phyloP scores from a whole-genome alignment of 2,329 filamentous ascomycete genomes.

The Beauveria medogensis region DNA sequence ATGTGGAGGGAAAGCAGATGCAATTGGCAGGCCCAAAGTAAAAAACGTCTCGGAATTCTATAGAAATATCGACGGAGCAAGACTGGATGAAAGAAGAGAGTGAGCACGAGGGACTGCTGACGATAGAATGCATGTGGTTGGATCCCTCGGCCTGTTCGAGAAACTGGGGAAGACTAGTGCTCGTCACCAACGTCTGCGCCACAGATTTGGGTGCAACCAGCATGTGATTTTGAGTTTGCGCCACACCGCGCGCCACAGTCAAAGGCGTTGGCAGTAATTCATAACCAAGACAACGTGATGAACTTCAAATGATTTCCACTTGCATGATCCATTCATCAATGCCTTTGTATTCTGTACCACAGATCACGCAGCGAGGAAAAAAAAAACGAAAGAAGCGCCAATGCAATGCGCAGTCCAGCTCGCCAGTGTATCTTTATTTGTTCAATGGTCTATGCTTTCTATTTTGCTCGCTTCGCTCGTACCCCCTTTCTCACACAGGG shows the following conservation, averaged over 20 bases:
- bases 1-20: background rate
- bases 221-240: conserved; percentile 11
- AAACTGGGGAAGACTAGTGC: conserved; percentile 8
- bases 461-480: background rate
- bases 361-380: background rate
- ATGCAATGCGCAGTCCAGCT: background rate
- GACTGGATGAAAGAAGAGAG: background rate
- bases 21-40: background rate
- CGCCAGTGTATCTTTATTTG: background rate
- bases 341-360: too few relatives aligned
- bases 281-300: background rate
- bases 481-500: background rate
- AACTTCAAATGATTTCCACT: background rate
- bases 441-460: background rate
- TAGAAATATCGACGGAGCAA: background rate
- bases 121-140: conserved; percentile 12
- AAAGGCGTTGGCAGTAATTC: background rate
- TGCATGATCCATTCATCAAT: background rate
- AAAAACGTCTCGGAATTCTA: background rate
- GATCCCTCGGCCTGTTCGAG: conserved; percentile 9
- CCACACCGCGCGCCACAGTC: conserved; percentile 13
- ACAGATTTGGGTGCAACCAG: background rate
- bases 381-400: background rate
- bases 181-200: background rate
- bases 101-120: conserved; percentile 8